Evolutionary conservation across 2,329 filamentous ascomycete species (phyloP), one percentile per base, ranked within the genome.

Genomic region (Metarhizium anisopliae): DNA sequence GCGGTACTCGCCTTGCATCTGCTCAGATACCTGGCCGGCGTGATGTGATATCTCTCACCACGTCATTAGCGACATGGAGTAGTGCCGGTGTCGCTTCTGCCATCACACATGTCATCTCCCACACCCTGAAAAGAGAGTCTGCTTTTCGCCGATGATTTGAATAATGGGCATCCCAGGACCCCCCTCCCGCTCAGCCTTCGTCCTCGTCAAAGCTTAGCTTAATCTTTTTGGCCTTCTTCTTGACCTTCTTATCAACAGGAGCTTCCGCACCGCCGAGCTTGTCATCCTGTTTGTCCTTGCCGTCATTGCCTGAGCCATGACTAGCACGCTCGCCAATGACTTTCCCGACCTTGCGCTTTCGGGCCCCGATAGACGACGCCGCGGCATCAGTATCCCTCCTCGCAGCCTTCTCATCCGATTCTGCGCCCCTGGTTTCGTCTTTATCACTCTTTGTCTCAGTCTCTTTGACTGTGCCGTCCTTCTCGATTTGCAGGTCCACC

Each of bases 131-230:
- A 18, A 16, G 11, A 54, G 13, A 42, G 16, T 32, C 50, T 20
- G 52, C 56, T 53, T 16, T 25, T 14, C 8, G 38, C 11, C 68
- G 65, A 60, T 20, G 42, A 20, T 45, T 20, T 45, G 18, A 45
- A 20, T 16, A 18, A 10, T 10, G n/a, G 25, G n/a, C 18, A 25
- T 45, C 42, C n/a, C 30, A 49, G 25, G 25, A 3, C 20, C 20
- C 14, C 45, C 30, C 66, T 8, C 10, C 14, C 10, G 4, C 55
- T 74, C 70, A 70, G 20, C 70, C 75, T 38, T 83, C 80, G 18
- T 85, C 82, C 56, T 85, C 79, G 30, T 81, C 81, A 65, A 87
- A 87, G 68, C 84, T 87, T 50, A 87, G 72, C 71, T 86, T 86
- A 58, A 87, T 81, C 72, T 85, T 86, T 68, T 82, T 82, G 4